Base-by-base conservation (phyloP, 2,329 filamentous ascomycete genomes). In the Scytalidium sp. region DNA sequence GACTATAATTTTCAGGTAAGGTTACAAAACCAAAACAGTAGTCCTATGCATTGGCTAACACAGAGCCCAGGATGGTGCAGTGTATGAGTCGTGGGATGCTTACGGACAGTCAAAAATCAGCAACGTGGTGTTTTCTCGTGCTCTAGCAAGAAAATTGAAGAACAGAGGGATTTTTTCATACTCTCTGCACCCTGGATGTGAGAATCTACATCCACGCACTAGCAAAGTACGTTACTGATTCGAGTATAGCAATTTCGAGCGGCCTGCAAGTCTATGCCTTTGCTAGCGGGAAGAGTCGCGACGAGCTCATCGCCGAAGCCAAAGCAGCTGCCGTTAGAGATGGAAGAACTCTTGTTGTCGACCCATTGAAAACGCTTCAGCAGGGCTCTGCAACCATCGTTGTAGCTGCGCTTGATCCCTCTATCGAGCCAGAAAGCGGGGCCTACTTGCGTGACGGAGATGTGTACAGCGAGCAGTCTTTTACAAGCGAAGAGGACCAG, bases 41-140 rank as follows among this genome's bases (percentile, higher is more conserved):
- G 5, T 15, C 13, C 17, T 8, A 15, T n/a, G 11, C 32, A 36
- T 36, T 36, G 32, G 20, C 43, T 29, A 11, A 25, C 39, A 36
- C 3, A 27, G 20, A 15, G 43, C 10, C 11, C 19, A 45, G 41
- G 41, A 49, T 17, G 46, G 46, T n/a, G 44, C 49, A 22, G 43
- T 20, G 21, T 52, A 50, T 23, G 61, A 64, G 3, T 19, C 51
- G 53, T 68, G 59, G 67, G 63, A 63, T 52, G 64, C 67, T 19
- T 75, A 75, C 57, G 70, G 67, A 10, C 70, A 73, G 59, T 65
- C 63, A 56, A 75, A 74, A 57, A 67, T 72, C 8, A 70, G 68
- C 43, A 74, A 73, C 48, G 61, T 74, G 19, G 22, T 51, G 9
- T 49, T 42, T 23, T 17, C 46, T 11, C 23, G 19, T n/a, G 45